Base-by-base conservation (phyloP, 169 alveolate genomes). In the Plasmodium coatneyi region DNA sequence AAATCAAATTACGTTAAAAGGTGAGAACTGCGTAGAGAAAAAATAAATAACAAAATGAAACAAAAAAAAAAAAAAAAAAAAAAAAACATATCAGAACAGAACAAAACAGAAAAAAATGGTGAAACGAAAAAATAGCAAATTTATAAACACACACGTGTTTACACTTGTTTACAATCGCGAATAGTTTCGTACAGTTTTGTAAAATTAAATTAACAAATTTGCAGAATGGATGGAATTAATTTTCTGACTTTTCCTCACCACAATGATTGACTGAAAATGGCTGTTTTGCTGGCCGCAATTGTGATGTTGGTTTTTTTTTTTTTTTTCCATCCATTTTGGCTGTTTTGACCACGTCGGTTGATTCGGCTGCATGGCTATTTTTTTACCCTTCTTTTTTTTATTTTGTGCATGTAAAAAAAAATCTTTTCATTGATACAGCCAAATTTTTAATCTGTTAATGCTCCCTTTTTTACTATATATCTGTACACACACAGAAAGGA, bases 351-450 rank as follows among this genome's bases (percentile, higher is more conserved):
- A 41, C 76, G 36, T 71, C 41, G 36, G 36, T 71, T 66, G 76
- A 32, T 66, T 19, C 36, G 39, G 41, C 76, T 66, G 76, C 36
- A 9, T 22, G 30, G 30, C 36, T 66, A 14, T 66, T 66, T 66
- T 19, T 66, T 82, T 71, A 71, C 76, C 76, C 34, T 54, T 84
- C 43, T 56, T 71, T 84, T 84, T 34, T 34, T 34, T 34, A 1
- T 39, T 71, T 49, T 84, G 92, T 72, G 78, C 84, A 74, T 71
- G 84, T 22, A 72, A 84, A 32, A 71, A 49, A 84, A 71, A 52
- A 72, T 52, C 28, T 46, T 84, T 84, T 71, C 84, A n/a, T 43
- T 84, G 22, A 30, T 46, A 72, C 36, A 84, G 92, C 92, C 41
- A 84, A 46, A 72, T 83, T 28, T 32, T 71, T 70, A 71, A 14